phyloP scores from a whole-genome alignment of 495 filamentous ascomycete species.

The Penicillium macrosclerotiorum region DNA sequence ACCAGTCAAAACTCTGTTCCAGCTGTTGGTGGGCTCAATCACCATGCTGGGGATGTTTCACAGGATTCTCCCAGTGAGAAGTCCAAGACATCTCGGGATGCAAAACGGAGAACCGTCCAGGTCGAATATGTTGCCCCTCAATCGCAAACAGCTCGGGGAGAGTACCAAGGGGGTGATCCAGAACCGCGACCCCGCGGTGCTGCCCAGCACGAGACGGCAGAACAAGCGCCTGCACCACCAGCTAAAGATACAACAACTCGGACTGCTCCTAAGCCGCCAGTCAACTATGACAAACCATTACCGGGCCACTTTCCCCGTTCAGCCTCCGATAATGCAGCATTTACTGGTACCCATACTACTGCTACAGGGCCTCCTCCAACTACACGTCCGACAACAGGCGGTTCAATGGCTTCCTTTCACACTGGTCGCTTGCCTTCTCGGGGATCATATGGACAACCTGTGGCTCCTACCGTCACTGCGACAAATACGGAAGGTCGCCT shows the following conservation, averaged over 20 bases:
- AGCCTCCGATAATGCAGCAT: constrained; percentile 53
- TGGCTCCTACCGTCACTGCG: constrained; percentile 80
- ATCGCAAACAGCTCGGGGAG: constrained; percentile 72
- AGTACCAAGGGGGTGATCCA: constrained; percentile 29
- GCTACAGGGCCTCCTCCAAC: constrained; percentile 53
- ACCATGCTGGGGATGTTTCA: constrained; percentile 76
- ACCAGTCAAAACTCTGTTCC: constrained; percentile 54
- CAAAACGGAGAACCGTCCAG: constrained; percentile 92
- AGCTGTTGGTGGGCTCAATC: constrained; percentile 63
- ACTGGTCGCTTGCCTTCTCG: constrained; percentile 67
- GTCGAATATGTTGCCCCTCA: constrained; percentile 96
- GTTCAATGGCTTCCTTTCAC: constrained; percentile 71
- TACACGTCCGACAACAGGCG: constrained; percentile 74
- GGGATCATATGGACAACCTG: constrained; percentile 85
- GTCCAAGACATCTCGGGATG: constrained; percentile 67
- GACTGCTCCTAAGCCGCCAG: constrained; percentile 10
- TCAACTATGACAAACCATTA: constrained; percentile 28
- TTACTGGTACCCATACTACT: constrained; percentile 41
- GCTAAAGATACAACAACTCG: constrained; percentile 6
- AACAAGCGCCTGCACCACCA: constrained; percentile 1
- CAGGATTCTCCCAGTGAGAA: constrained; percentile 60
- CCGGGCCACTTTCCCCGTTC: constrained; percentile 52
- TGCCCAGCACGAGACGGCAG: constrained; percentile 17
- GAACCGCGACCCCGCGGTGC: constrained; percentile 18
- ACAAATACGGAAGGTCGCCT: constrained; percentile 91